Percentiles rank a stretch among this genome's conserved stretches.
phyloP scores from a whole-genome alignment of 2,329 filamentous ascomycete species.

The Pseudogymnoascus sp. region DNA sequence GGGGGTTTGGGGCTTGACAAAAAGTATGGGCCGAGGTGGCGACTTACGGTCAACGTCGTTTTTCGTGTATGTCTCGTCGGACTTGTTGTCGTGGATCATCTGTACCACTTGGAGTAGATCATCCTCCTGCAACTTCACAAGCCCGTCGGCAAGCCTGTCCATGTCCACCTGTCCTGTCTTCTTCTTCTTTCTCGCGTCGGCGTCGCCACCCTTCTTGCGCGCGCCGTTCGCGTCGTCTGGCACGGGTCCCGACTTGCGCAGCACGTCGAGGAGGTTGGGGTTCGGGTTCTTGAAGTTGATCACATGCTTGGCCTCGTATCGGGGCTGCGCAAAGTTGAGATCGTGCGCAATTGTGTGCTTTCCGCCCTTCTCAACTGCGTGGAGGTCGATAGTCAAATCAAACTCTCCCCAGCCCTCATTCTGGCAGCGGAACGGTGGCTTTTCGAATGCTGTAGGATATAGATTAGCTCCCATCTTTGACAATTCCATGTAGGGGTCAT shows the following conservation, averaged over 20 bases:
- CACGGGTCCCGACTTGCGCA: conserved; percentile 81
- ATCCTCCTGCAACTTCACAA: conserved; percentile 85
- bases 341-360: conserved; percentile 79
- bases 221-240: conserved; percentile 65
- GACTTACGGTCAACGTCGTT: conserved; percentile 92
- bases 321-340: conserved; percentile 76
- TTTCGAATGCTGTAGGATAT: conserved; percentile 58
- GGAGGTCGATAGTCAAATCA: conserved; percentile 81
- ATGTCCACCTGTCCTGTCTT: conserved; percentile 63
- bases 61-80: conserved; percentile 87
- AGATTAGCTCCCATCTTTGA: conserved; percentile 10
- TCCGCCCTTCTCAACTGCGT: conserved; percentile 75
- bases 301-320: conserved; percentile 75
- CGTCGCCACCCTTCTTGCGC: conserved; percentile 46
- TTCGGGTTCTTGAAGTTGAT: conserved; percentile 91
- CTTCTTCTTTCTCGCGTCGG: conserved; percentile 71
- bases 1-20: neutral
- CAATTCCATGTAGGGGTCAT: conserved; percentile 31
- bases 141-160: conserved; percentile 89
- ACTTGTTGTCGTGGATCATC: conserved; percentile 97
- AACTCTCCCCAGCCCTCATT: conserved; percentile 99
- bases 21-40: neutral
- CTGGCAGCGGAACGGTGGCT: conserved; percentile 78
- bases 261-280: conserved; percentile 67
- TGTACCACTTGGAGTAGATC: conserved; percentile 92